Base-by-base conservation (phyloP, 129 eudicot genomes). In the Cynara cardunculus region DNA sequence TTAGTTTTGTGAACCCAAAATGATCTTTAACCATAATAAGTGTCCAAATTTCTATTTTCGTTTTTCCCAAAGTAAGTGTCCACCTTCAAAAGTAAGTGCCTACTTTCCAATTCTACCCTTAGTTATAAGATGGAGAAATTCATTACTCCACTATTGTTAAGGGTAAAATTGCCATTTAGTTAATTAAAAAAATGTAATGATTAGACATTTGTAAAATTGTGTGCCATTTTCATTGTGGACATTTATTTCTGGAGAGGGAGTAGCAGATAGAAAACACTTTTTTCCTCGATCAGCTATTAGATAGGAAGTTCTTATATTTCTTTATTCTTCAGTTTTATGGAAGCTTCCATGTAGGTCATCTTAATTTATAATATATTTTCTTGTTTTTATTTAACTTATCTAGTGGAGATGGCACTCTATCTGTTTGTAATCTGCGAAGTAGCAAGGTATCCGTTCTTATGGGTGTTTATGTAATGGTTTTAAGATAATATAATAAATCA, bases 391-490 rank as follows among this genome's bases (percentile, higher is more conserved):
- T 79, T 75, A 18, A 75, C 24, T 3, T 82, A 25, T 75, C 11
- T 73, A 96, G 99, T 92, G 99, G 99, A 69, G 99, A 96, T 86
- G 99, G 98, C 27, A 90, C 95, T 80, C 86, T 96, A 11, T 96
- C 99, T 78, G 98, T 96, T 84, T 86, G 95, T 87, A 96, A 89
- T 86, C 84, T 96, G 37, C 92, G 99, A 80, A 96, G 99, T 82
- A 92, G 81, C 86, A 96, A 92, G 97, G 99, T 87, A 78, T 35
- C 44, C 37, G 19, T 46, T 76, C 7, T 69, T 46, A 24, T 13
- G 30, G 46, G 3, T 82, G 49, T 39, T 67, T 35, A 53, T 66
- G 21, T 27, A 32, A 49, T 13, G 73, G 18, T 12, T 37, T 10
- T 72, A 69, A 39, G 19, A 70, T 66, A 12, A 25, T 28, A 37